Evolutionary conservation across 768 basidiomycete genomes (phyloP), one percentile per base, ranked within the genome.

Genomic region (Dentipellis sp.): DNA sequence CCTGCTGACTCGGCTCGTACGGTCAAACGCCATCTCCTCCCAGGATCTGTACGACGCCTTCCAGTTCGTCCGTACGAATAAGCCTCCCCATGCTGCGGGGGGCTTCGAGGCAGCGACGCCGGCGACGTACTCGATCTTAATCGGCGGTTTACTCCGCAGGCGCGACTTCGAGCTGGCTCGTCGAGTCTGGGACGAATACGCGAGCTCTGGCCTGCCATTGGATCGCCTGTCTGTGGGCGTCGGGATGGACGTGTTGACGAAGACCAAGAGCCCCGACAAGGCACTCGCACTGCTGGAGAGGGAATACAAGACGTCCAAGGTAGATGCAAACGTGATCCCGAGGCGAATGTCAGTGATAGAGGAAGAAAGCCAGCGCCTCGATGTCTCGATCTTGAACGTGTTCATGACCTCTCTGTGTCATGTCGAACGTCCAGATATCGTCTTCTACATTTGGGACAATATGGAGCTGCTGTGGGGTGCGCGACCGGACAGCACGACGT

Each of bases 371-470:
- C 29, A 29, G 29, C 29, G 29, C 29, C 29, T 47, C 39, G 54
- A 51, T 2, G n/a, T 12, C 22, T 59, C 53, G 16, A 37, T 62
- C 1, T 22, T 72, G 39, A 69, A 65, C 14, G 54, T 49, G n/a
- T 76, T 83, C 62, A 72, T 84, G 66, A 65, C 67, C 10, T 60
- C 77, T 0, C 72, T 91, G 42, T 72, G 74, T 22, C 74, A 73
- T 19, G 73, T 74, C 17, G 69, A 74, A 34, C 78, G 86, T 3
- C 84, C 85, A 0, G 86, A 88, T 60, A 69, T 77, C 7, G 75
- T 84, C 3, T 84, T 88, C 65, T 69, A 70, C 45, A 63, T 91
- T 1, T 92, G 87, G 85, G 81, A 84, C n/a, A 68, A 81, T 22
- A 79, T 89, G 69, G 71, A 71, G 3, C 62, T 67, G 0, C 66